Evolutionary conservation across 2,329 filamentous ascomycete species (phyloP), one percentile per base, ranked within the genome.

Genomic region (Huntiella omanensis): DNA sequence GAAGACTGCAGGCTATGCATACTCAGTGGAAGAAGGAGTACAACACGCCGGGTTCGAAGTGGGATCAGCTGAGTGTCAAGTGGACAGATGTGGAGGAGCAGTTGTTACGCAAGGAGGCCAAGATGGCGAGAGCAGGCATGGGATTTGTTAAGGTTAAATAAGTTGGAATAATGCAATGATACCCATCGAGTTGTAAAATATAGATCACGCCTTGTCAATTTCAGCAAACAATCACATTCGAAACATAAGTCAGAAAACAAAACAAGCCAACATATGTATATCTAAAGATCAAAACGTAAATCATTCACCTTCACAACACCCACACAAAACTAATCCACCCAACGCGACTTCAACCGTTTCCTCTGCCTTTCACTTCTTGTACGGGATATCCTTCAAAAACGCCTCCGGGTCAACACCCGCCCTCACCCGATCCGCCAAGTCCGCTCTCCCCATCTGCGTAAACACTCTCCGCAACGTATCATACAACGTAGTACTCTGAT

Each of bases 381-480:
- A 50, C 40, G 43, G 46, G 42, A 50, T 50, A 57, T 95, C 86
- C 49, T 77, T 76, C 56, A 86, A 75, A 68, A 98, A 93, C 35
- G 77, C 68, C 57, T 91, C 84, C 19, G 94, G 79, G 64, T 96
- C 85, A 66, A 98, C 88, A 19, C 87, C 88, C 1, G 79, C 75
- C 10, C 87, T 79, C 4, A 95, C 91, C 65, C 78, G 73, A 59
- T 96, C 87, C 3, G 82, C 81, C 57, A 98, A 60, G 62, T 98
- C 91, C 48, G 85, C 69, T 49, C 91, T 68, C 2, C 82, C 82
- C 91, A 98, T 96, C 65, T 93, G 85, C 7, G 79, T 87, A 62
- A 98, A 96, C n/a, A 96, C 91, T 50, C 92, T 70, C 51, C 88
- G 68, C 51, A 98, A 66, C 10, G 92, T 98, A 61, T 98, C 92